phyloP scores from a whole-genome alignment of 1,284 basidiomycete species.

The Testicularia cyperi region DNA sequence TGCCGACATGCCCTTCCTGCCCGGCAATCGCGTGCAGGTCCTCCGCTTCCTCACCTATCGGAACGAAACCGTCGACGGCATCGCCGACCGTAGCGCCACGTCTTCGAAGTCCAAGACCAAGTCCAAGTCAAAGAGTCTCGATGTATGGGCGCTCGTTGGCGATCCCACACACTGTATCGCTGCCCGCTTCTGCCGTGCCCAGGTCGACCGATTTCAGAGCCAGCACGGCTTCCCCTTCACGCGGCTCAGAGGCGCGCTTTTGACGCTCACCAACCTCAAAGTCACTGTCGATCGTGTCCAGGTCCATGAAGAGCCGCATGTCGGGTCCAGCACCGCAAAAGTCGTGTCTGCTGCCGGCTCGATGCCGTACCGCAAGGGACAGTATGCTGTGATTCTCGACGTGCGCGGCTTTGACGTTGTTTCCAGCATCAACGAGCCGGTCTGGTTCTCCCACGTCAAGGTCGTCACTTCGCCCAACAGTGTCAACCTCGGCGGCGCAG shows the following conservation, averaged over 20 bases:
- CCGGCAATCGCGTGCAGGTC: constrained; percentile 28
- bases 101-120: not conserved
- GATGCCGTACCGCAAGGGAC: constrained; percentile 4
- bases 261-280: constrained; percentile 13
- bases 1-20: constrained; percentile 11
- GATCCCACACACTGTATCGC: constrained; percentile 32
- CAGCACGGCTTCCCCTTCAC: constrained; percentile 11
- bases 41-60: constrained; percentile 30
- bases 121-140: not conserved
- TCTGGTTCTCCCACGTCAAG: constrained; percentile 19
- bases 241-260: constrained; percentile 17
- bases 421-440: constrained; percentile 9
- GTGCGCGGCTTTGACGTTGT: constrained; percentile 24
- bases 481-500: constrained; percentile 3
- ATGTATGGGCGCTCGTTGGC: constrained; percentile 23
- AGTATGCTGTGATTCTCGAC: constrained; percentile 19
- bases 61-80: no score
- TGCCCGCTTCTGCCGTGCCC: constrained; percentile 5
- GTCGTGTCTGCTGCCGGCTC: no score
- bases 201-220: constrained; percentile 5
- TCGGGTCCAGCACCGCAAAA: no score
- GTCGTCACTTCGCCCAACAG: constrained; percentile 22
- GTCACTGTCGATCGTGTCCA: constrained; percentile 5
- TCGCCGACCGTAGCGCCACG: no score
- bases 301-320: no score